phyloP scores from a whole-genome alignment of 805 yeast species.

The Suhomyces xylopsoci region DNA sequence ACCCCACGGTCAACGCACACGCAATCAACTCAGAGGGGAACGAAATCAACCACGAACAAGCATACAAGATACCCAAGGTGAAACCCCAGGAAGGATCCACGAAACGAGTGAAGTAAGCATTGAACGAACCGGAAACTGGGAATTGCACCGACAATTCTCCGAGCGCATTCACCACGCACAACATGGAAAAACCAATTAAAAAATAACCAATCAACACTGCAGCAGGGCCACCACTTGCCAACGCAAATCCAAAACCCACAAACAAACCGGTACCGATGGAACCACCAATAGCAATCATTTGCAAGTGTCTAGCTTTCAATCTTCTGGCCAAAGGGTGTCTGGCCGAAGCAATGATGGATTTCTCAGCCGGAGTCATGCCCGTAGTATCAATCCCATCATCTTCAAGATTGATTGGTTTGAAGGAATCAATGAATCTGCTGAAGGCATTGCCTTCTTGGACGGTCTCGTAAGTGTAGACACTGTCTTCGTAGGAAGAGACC shows the following conservation, averaged over 20 bases:
- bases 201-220: conserved; percentile 26
- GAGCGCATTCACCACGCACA: conserved; percentile 34
- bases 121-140: conserved; percentile 54
- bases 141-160: conserved; percentile 54
- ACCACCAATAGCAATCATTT: conserved; percentile 80
- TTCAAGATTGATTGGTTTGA: conserved; percentile 37
- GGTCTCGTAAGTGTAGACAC: conserved; percentile 10
- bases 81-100: conserved; percentile 56
- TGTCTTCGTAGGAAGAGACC: conserved; percentile 4
- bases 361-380: conserved; percentile 37
- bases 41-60: conserved; percentile 31
- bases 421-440: conserved; percentile 30
- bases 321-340: conserved; percentile 43
- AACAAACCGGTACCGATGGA: conserved; percentile 78
- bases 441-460: conserved; percentile 14
- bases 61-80: conserved; percentile 50
- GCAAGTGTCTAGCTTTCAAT: conserved; percentile 50
- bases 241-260: conserved; percentile 44
- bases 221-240: conserved; percentile 33
- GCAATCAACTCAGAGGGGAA: conserved; percentile 33
- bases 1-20: conserved; percentile 33
- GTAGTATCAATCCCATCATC: conserved; percentile 23
- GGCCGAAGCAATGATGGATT: conserved; percentile 37
- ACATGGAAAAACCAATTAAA: conserved; percentile 20
- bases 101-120: conserved; percentile 49